Conservation (phyloP, 163 green algal genomes). For the Scenedesmus sp. region DNA sequence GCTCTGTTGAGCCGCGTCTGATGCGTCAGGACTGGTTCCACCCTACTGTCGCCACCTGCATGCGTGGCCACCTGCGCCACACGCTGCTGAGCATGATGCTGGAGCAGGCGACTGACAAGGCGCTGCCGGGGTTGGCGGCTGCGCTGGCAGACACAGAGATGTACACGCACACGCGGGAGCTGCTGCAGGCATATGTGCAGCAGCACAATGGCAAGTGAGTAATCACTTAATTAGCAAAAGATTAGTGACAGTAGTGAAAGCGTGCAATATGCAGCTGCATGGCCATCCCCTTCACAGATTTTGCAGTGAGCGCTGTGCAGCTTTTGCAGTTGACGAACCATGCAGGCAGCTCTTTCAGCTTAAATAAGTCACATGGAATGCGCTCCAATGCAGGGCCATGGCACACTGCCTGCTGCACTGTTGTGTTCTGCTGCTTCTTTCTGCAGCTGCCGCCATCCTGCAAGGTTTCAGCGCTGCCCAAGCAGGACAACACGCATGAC, state of each 20-base stretch:
- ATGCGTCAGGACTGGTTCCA: constrained; percentile 76
- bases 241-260: constrained; percentile 3
- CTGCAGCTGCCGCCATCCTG: background rate
- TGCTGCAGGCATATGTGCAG: background rate
- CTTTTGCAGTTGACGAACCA: too few species aligned
- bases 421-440: background rate
- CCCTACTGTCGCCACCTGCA: constrained; percentile 59
- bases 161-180: background rate
- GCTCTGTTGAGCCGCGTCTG: constrained; percentile 47
- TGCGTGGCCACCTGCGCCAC: constrained; percentile 67
- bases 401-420: background rate
- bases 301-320: too few species aligned
- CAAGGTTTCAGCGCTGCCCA: constrained; percentile 52
- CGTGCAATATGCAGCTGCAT: background rate
- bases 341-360: background rate
- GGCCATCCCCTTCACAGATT: too few species aligned
- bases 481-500: constrained; percentile 93
- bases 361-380: background rate
- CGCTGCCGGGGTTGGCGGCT: background rate
- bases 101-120: constrained; percentile 12
- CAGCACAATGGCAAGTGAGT: background rate
- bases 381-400: too few species aligned
- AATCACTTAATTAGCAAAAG: background rate
- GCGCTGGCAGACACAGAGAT: background rate
- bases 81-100: constrained; percentile 40